A percentile compares a stretch with the other conserved stretches of the same genome.
Conservation (phyloP, 2,329 filamentous ascomycete genomes). For the Clonostachys solani region DNA sequence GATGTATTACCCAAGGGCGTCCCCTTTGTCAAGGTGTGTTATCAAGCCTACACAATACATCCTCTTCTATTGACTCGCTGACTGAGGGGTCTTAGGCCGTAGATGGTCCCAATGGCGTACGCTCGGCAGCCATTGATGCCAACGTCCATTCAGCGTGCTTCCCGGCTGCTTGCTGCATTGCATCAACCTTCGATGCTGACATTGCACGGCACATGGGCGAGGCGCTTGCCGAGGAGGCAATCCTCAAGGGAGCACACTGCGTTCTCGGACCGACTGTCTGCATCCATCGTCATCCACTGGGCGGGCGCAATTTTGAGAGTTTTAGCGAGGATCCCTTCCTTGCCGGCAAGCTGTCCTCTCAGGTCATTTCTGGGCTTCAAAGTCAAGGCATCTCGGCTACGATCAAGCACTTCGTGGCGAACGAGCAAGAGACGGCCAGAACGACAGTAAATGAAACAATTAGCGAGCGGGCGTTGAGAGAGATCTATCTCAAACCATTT, state of each 20-base stretch:
- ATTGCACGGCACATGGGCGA: constrained; percentile 52
- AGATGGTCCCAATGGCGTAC: constrained; percentile 26
- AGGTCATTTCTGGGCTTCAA: constrained; percentile 39
- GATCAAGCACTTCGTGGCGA: constrained; percentile 41
- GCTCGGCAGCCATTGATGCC: constrained; percentile 18
- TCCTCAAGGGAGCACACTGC: constrained; percentile 64
- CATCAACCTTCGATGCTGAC: constrained; percentile 58
- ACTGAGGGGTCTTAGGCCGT: background rate
- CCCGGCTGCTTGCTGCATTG: constrained; percentile 32
- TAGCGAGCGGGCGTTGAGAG: constrained; percentile 18
- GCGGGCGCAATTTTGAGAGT: constrained; percentile 42
- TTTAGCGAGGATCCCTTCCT: constrained; percentile 42
- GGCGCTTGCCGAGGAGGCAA: constrained; percentile 48
- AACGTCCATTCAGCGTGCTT: constrained; percentile 23
- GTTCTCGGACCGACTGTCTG: constrained; percentile 62
- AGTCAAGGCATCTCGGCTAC: constrained; percentile 33
- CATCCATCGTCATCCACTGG: constrained; percentile 40
- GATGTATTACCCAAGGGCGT: too few relatives aligned
- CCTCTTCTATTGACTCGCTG: too few relatives aligned
- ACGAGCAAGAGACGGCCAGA: constrained; percentile 27
- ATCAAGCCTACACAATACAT: too few relatives aligned
- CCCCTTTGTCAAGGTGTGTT: too few relatives aligned
- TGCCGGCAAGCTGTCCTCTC: constrained; percentile 34
- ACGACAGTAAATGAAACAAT: constrained; percentile 20
- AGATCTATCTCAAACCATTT: constrained; percentile 38